A percentile compares a stretch with the other conserved stretches of the same genome.
Evolutionary conservation across 495 filamentous ascomycete species (phyloP).

Genomic region (Aspergillus saccharolyticus): DNA sequence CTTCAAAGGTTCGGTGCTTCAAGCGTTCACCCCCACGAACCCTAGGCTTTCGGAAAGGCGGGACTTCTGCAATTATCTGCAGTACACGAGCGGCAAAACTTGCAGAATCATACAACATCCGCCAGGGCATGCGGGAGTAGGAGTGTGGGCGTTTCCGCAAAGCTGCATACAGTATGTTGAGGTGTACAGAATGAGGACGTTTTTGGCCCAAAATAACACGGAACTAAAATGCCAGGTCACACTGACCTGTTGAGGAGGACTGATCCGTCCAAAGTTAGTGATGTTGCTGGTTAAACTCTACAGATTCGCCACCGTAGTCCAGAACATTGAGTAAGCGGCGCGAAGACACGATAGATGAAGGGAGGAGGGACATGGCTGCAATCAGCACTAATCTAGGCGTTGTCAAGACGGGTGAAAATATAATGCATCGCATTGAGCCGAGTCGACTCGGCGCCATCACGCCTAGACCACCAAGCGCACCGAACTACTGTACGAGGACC

Average conservation of each 20-base stretch:
- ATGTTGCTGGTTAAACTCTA: not conserved
- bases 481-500: not conserved
- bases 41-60: not conserved
- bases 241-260: not conserved
- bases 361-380: not conserved
- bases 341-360: not conserved
- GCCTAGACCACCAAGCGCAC: conserved; percentile 9
- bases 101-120: not conserved
- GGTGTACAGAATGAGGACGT: not conserved
- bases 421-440: not conserved
- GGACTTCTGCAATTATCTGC: not conserved
- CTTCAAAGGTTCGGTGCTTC: not conserved
- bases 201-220: not conserved
- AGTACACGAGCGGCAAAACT: no score
- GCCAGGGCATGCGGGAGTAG: not conserved
- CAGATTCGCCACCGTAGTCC: not conserved
- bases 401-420: not conserved
- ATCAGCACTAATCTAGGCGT: not conserved
- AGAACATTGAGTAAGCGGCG: not conserved
- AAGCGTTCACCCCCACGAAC: not conserved
- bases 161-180: not conserved
- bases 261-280: not conserved
- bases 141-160: not conserved
- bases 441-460: conserved; percentile 4
- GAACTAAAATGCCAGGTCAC: not conserved